Evolutionary conservation across 345 rosid species (phyloP), one percentile per base, ranked within the genome.

Genomic region (Trapa bicornis): DNA sequence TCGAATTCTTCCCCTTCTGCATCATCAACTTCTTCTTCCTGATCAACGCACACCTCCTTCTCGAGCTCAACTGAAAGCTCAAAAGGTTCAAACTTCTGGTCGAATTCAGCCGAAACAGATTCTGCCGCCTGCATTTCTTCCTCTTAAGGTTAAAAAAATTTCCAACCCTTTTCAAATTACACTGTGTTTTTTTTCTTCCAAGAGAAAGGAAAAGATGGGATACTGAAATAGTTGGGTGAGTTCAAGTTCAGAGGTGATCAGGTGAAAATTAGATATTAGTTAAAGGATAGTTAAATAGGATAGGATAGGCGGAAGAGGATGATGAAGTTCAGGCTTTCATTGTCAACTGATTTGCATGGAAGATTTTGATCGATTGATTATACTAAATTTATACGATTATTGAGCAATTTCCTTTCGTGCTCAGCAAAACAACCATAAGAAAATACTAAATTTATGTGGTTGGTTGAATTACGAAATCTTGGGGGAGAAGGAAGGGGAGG

Each of bases 1-100:
- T 82, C 86, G 8, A 79, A 81, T 5, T 43, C 82, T 16, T 73
- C 81, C 8, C 37, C 78, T 32, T 60, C 80, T 0, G 60, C 78
- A 1, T 65, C 79, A 11, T 67, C 70, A 3, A 66, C 68, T 0
- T 76, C 75, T 0, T 65, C 71, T 36, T 69, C 66, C 6, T 22
- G 62, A n/a, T 42, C 64, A 16, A 36, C 15, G 14, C 22, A 37
- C 47, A 53, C 17, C 58, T 61, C 16, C 47, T 0, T 48, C 36
- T n/a, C 67, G 43, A 43, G 71, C 65, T 47, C 65, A 37, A 37
- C 35, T 32, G 35, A 22, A 45, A 15, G 66, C 66, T 61, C 65
- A 0, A 37, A 48, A 37, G 35, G 41, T 4, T 11, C 37, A 43
- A 39, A n/a, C 0, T n/a, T 8, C 58, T 42, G n/a, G 15, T 14